Evolutionary conservation across 805 yeast genomes (phyloP), one percentile per base, ranked within the genome.

Genomic region (Torulaspora indica): DNA sequence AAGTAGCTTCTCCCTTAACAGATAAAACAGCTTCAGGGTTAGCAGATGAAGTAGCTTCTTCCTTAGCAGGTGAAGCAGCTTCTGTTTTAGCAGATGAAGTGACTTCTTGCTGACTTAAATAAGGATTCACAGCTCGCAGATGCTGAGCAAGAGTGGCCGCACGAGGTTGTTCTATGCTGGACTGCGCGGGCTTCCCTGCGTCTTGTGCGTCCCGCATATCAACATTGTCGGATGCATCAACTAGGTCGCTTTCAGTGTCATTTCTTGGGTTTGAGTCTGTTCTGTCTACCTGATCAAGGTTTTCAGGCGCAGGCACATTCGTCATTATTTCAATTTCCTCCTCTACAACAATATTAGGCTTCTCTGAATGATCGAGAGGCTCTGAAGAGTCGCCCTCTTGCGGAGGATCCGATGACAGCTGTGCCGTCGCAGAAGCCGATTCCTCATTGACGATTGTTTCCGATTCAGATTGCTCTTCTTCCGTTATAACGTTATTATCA

Each of bases 91-190:
- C 17, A 10, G 32, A 12, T 20, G 12, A 8, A 8, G 39, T 38
- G 8, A 18, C 15, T n/a, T 36, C 45, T 8, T 15, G 31, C 30
- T 42, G 44, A 18, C 39, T 31, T n/a, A 44, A 37, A 30, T 44
- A 43, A 3, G 51, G 48, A 36, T 70, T 64, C 0, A 68, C 67
- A 4, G 75, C 67, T 42, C 78, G 69, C 15, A 75, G 49, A 40
- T 73, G 71, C 44, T 74, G 73, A 4, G 80, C 80, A 74, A 75
- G 71, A 25, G 62, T 56, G 17, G 52, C 35, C 6, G 39, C 43
- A 15, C 52, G 35, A 12, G 35, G 27, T 4, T 22, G 35, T 31
- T 27, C 34, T 8, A 10, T 17, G n/a, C 22, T 31, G 4, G 31
- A 15, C 23, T 38, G 24, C 3, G 36, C 7, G 4, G 29, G 20